A percentile compares a stretch with the other conserved stretches of the same genome.
Evolutionary conservation across 495 filamentous ascomycete species (phyloP).

Genomic region (Penicillium salamii): DNA sequence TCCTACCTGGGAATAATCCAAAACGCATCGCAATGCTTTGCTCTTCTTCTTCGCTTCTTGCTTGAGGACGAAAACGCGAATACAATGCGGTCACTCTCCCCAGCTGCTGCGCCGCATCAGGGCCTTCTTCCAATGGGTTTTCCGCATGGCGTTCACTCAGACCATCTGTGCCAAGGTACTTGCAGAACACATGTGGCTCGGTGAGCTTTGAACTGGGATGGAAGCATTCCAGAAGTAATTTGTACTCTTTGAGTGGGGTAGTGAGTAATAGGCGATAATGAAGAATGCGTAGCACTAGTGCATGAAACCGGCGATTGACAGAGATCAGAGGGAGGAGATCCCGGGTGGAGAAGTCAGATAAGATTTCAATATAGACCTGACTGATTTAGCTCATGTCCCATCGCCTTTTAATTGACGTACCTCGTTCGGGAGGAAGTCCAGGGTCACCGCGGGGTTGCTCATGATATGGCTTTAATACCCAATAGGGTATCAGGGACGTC

Average conservation of each 20-base stretch:
- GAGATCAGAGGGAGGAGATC: slow-evolving; percentile 57
- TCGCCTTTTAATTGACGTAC: slow-evolving; percentile 15
- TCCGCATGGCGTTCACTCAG: slow-evolving; percentile 38
- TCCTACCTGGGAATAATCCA: slow-evolving; percentile 19
- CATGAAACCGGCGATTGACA: slow-evolving; percentile 65
- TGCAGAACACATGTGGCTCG: slow-evolving; percentile 67
- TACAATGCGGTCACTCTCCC: slow-evolving; percentile 44
- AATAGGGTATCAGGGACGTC: background rate
- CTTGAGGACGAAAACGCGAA: slow-evolving; percentile 60
- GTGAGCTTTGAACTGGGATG: slow-evolving; percentile 67
- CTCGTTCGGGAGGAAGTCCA: slow-evolving; percentile 52
- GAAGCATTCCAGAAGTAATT: slow-evolving; percentile 73
- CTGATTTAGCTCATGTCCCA: background rate
- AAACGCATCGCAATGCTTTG: background rate
- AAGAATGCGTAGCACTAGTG: slow-evolving; percentile 64
- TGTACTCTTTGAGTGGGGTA: slow-evolving; percentile 54
- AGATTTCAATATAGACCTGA: slow-evolving; percentile 66
- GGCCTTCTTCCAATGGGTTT: slow-evolving; percentile 39
- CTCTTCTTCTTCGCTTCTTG: slow-evolving; percentile 35
- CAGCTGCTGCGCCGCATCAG: slow-evolving; percentile 25
- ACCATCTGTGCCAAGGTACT: slow-evolving; percentile 59
- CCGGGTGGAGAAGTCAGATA: slow-evolving; percentile 57
- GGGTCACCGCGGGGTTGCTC: slow-evolving; percentile 6
- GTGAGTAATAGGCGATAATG: slow-evolving; percentile 60
- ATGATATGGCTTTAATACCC: background rate